These are phyloP conservation scores for thale cress (Arabidopsis thaliana) DNA, from an alignment of 345 rosid species.

Conservation along the genomic window DNA sequence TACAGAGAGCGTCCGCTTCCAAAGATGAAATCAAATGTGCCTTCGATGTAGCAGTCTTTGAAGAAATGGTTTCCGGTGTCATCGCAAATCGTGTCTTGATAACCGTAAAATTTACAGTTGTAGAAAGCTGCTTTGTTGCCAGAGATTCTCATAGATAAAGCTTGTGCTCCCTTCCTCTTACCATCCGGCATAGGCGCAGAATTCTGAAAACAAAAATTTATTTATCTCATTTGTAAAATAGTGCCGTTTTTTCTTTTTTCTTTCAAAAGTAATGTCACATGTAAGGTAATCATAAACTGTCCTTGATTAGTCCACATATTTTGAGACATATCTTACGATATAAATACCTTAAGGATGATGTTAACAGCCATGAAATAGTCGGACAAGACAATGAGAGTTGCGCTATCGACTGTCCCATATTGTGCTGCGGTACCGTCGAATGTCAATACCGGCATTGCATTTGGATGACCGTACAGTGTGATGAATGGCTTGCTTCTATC, in stretches of 20 bases:
- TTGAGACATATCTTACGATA: background rate
- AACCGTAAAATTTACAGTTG: conserved; percentile 61
- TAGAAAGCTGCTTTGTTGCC: conserved; percentile 68
- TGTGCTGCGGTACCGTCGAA: conserved; percentile 53
- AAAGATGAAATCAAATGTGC: conserved; percentile 78
- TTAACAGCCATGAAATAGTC: conserved; percentile 70
- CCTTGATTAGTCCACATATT: background rate
- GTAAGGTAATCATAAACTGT: background rate
- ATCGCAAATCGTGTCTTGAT: conserved; percentile 75
- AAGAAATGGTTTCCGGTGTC: conserved; percentile 72
- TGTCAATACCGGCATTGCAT: conserved; percentile 46
- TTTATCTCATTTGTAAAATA: background rate
- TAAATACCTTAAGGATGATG: conserved; percentile 53
- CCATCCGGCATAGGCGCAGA: conserved; percentile 62
- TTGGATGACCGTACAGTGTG: conserved; percentile 58
- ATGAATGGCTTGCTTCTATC: conserved; percentile 56
- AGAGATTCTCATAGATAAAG: conserved; percentile 57
- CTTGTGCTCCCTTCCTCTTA: conserved; percentile 53
- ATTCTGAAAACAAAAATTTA: conserved; percentile 47
- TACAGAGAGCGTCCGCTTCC: conserved; percentile 69
- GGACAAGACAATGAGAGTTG: conserved; percentile 56
- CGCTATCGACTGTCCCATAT: conserved; percentile 73
- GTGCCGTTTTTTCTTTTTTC: background rate
- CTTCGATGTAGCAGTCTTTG: conserved; percentile 73
- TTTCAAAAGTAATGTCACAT: background rate